These are phyloP conservation scores for Quaeritorhiza haematococci DNA, from an alignment of 371 early-diverging fungal species.

Conservation along the genomic window DNA sequence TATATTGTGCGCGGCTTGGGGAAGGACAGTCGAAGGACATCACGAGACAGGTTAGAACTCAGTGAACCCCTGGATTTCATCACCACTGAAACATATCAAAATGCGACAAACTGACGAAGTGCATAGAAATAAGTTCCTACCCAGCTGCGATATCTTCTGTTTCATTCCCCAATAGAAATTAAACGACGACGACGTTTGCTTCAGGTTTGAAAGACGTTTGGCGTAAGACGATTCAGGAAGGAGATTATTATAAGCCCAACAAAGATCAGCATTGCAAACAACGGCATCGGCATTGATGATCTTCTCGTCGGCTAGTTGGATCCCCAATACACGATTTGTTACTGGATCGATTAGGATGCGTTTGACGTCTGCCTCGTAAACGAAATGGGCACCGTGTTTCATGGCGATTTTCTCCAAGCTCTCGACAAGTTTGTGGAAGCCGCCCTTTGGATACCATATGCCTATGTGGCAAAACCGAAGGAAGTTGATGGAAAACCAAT, in stretches of 20 bases:
- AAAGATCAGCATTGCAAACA: constrained; percentile 59
- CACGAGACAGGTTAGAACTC: no score
- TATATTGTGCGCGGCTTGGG: constrained; percentile 63
- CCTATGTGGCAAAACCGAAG: constrained; percentile 7
- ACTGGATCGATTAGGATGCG: constrained; percentile 38
- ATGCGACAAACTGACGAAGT: no score
- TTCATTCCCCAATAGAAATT: constrained; percentile 61
- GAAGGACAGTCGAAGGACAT: no score
- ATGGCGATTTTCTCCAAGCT: constrained; percentile 47
- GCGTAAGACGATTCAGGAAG: constrained; percentile 41
- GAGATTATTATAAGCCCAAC: constrained; percentile 53
- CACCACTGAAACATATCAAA: no score
- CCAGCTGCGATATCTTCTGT: constrained; percentile 39
- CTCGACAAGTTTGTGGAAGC: constrained; percentile 56
- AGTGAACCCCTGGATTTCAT: no score
- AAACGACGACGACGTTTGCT: constrained; percentile 57
- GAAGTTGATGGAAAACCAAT: no score
- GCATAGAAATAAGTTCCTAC: no score
- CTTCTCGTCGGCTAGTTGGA: constrained; percentile 42
- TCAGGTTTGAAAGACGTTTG: constrained; percentile 29
- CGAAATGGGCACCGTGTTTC: constrained; percentile 45
- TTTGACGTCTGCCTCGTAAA: constrained; percentile 41
- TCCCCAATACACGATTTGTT: constrained; percentile 40
- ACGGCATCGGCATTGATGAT: constrained; percentile 53
- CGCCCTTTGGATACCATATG: constrained; percentile 62